Evolutionary conservation across 305 asterid genomes (phyloP).

Genomic region (Solanum aculeatissimum): DNA sequence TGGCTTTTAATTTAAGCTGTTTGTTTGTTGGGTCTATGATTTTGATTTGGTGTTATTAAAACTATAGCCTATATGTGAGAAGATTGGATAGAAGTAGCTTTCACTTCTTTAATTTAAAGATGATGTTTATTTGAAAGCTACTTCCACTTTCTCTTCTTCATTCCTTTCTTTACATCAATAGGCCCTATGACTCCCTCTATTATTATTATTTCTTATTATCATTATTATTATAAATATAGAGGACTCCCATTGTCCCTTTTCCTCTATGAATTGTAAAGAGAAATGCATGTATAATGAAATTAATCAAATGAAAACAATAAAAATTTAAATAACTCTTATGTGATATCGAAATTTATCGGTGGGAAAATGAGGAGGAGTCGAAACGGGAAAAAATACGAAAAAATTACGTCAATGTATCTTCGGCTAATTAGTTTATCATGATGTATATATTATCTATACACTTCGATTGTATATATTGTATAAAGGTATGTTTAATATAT

Average conservation of each 20-base stretch:
- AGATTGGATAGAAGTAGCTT: background rate
- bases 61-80: background rate
- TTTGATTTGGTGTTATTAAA: background rate
- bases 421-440: background rate
- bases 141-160: background rate
- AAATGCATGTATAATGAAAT: background rate
- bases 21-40: background rate
- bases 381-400: background rate
- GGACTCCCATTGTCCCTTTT: background rate
- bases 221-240: too few species aligned
- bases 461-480: too few species aligned
- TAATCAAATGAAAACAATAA: background rate
- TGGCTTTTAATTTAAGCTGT: background rate
- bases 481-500: too few species aligned
- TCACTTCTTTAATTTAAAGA: background rate
- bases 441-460: too few species aligned
- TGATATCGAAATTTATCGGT: background rate
- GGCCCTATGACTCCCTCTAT: background rate
- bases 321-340: background rate
- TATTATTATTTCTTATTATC: background rate
- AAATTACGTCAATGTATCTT: background rate
- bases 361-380: background rate
- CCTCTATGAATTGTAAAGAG: background rate
- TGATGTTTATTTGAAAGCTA: background rate
- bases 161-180: background rate